Percentiles rank a stretch among this genome's conserved stretches.
Conservation (phyloP, 805 yeast genomes). For the Wilhelminamyces savonicus region DNA sequence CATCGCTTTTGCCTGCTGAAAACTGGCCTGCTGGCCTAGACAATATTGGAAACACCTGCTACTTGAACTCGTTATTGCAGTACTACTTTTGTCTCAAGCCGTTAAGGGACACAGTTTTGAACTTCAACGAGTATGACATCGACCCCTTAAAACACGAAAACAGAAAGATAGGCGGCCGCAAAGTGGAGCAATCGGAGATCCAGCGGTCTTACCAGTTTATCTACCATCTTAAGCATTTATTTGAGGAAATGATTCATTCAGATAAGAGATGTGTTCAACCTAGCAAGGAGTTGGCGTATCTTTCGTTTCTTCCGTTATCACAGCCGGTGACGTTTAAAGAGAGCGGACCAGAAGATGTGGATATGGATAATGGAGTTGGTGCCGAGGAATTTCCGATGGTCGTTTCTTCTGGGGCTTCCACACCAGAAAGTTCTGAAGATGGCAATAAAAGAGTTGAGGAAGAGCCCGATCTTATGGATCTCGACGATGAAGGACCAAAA, state of each 20-base stretch:
- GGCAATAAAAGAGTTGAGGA: slow-evolving; percentile 4
- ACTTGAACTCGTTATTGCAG: slow-evolving; percentile 79
- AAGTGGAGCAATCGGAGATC: slow-evolving; percentile 71
- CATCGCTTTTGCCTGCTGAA: slow-evolving; percentile 50
- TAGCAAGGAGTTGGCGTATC: slow-evolving; percentile 73
- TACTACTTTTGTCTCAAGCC: slow-evolving; percentile 86
- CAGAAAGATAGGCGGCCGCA: slow-evolving; percentile 83
- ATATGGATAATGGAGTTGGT: slow-evolving; percentile 13
- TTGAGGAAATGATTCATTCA: slow-evolving; percentile 61
- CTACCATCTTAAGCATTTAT: slow-evolving; percentile 63
- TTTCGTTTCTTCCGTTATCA: slow-evolving; percentile 74
- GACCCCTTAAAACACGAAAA: slow-evolving; percentile 5
- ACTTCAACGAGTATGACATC: slow-evolving; percentile 38
- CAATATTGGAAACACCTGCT: slow-evolving; percentile 93
- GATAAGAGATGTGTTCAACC: slow-evolving; percentile 68
- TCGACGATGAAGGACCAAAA: slow-evolving; percentile 2
- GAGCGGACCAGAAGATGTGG: background rate
- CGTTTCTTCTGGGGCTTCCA: too few species aligned
- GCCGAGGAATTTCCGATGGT: slow-evolving; percentile 3
- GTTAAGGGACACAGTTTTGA: slow-evolving; percentile 57
- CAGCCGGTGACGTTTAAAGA: slow-evolving; percentile 55
- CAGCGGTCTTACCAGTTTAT: slow-evolving; percentile 79
- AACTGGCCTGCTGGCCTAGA: slow-evolving; percentile 88
- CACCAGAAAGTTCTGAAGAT: slow-evolving; percentile 4
- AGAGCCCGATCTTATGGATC: slow-evolving; percentile 4